Evolutionary conservation across 371 early-diverging fungal genomes (phyloP).

Genomic region (Circinella minor): DNA sequence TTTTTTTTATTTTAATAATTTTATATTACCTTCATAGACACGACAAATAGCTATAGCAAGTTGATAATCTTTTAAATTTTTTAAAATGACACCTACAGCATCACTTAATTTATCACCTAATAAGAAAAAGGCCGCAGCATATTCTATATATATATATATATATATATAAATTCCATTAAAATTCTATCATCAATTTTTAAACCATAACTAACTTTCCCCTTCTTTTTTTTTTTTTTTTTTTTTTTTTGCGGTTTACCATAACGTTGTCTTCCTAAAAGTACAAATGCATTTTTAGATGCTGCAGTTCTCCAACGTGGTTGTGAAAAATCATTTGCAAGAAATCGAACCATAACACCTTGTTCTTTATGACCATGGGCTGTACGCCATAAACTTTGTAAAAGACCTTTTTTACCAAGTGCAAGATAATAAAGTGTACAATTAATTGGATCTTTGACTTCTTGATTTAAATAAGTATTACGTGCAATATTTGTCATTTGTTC

Average conservation of each 20-base stretch:
- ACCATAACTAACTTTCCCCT: too few relatives aligned
- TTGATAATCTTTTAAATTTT: conserved; percentile 88
- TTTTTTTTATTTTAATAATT: too few relatives aligned
- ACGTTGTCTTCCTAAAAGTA: conserved; percentile 91
- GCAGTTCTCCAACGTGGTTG: conserved; percentile 89
- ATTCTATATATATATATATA: conserved; percentile 45
- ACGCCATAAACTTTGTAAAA: conserved; percentile 91
- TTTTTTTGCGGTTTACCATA: conserved; percentile 71
- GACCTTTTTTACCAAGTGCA: conserved; percentile 83
- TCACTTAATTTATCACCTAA: conserved; percentile 86
- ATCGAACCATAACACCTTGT: conserved; percentile 83
- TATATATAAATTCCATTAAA: too few relatives aligned
- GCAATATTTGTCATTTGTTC: conserved; percentile 86
- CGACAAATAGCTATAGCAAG: conserved; percentile 91
- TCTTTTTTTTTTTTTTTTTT: too few relatives aligned
- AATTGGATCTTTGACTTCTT: conserved; percentile 78
- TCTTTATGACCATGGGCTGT: conserved; percentile 84
- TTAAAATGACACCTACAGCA: conserved; percentile 90
- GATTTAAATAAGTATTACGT: conserved; percentile 81
- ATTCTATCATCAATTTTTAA: too few relatives aligned
- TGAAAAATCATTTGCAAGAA: conserved; percentile 89
- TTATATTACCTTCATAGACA: conserved; percentile 80
- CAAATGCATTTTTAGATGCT: conserved; percentile 97
- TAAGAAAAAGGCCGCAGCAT: conserved; percentile 95
- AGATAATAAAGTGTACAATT: conserved; percentile 87